A percentile compares a stretch with the other conserved stretches of the same genome.
Conservation (phyloP, 2,329 filamentous ascomycete species). For the Fusarium circinatum region DNA sequence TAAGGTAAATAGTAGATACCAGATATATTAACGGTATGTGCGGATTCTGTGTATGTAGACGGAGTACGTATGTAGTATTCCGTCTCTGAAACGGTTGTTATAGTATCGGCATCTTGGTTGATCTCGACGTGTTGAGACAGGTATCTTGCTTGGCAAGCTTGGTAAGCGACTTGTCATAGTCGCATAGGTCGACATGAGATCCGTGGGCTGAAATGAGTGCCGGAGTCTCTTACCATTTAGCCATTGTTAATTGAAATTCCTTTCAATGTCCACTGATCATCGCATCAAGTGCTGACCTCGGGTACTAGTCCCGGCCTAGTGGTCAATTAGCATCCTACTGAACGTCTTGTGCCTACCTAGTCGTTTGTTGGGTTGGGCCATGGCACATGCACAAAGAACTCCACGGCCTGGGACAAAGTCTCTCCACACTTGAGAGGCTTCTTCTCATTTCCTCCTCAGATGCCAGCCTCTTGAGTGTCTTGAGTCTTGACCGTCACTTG, state of each 20-base stretch:
- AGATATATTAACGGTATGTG: not conserved
- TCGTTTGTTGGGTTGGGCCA: conserved; percentile 5
- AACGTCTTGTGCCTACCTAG: not conserved
- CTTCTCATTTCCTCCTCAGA: conserved; percentile 20
- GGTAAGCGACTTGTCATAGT: conserved; percentile 13
- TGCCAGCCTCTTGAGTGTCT: conserved; percentile 3
- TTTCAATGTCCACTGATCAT: conserved; percentile 26
- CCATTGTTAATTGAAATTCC: conserved; percentile 11
- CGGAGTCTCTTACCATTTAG: conserved; percentile 7
- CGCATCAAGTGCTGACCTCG: conserved; percentile 31
- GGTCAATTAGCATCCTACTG: conserved; percentile 15
- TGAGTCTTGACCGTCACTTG: not conserved
- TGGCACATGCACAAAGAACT: conserved; percentile 2
- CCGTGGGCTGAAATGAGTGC: conserved; percentile 27
- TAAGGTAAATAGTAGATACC: not conserved
- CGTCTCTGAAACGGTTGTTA: not conserved
- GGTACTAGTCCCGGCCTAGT: conserved; percentile 26
- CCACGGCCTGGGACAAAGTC: conserved; percentile 9
- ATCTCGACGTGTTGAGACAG: not conserved
- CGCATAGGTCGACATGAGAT: conserved; percentile 7
- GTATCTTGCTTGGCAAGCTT: conserved; percentile 6
- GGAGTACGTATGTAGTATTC: not conserved
- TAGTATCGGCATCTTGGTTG: not conserved
- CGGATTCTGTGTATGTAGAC: not conserved
- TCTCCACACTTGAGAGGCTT: conserved; percentile 17